Base-by-base conservation (phyloP, 2,329 filamentous ascomycete species). In the Fusarium xylarioides region DNA sequence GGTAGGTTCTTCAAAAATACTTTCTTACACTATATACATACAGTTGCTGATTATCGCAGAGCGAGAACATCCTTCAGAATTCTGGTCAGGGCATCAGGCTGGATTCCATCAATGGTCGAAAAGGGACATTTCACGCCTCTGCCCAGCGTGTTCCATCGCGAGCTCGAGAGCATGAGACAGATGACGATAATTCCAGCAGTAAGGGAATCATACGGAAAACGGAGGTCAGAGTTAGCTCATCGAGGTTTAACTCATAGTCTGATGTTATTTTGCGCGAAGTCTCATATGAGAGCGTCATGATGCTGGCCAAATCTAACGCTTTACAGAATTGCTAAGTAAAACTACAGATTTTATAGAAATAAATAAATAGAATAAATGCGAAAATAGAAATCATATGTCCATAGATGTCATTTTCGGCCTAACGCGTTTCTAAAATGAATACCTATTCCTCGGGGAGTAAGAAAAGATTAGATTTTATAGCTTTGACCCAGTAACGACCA, bases 121-220 rank as follows among this genome's bases (percentile, higher is more conserved):
- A 56, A 26, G 66, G 30, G 0, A 30, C 21, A 11, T 68, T 56
- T 16, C 64, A 55, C 3, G 44, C 16, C 9, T 69, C 66, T 2
- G 66, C 47, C 4, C 28, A 56, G 5, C 18, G 42, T 4, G 54
- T 7, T 14, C 26, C 26, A 0, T 30, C 38, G 1, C 30, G 21
- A 23, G 5, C 38, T 21, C 52, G 37, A 2, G 64, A 52, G 0
- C 23, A 37, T 21, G 57, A 69, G 18, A 57, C 44, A 11, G 66
- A 69, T 7, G 64, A 69, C 4, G 66, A 69, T 10, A 55, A 44
- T 1, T 68, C 66, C 3, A 68, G 66, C 4, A 63, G 57, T 3
- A 69, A 44, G 21, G 44, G 64, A 7, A 69, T 69, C 3, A 56
- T 69, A 19, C 44, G 66, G 3, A 66, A 50, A 14, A 66, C 61